These are phyloP conservation scores for Paxillus ammoniavirescens DNA, from an alignment of 768 basidiomycete genomes.

Conservation along the genomic window DNA sequence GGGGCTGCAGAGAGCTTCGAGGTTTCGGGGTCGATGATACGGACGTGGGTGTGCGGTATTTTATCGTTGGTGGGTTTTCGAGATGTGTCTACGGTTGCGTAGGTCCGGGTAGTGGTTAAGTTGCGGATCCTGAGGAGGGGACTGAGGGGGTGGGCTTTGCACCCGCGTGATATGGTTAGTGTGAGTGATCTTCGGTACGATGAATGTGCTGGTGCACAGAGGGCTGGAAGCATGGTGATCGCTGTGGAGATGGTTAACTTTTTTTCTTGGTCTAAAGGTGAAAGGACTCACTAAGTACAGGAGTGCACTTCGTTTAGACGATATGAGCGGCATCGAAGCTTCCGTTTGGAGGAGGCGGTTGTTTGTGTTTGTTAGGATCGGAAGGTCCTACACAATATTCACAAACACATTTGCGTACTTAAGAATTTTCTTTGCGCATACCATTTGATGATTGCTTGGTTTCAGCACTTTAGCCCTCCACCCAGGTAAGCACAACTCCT, in stretches of 20 bases:
- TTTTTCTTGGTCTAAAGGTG: too few species aligned
- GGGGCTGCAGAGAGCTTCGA: slow-evolving; percentile 35
- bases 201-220: slow-evolving; percentile 6
- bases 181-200: slow-evolving; percentile 1
- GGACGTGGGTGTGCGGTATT: slow-evolving; percentile 44
- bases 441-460: neutral
- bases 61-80: slow-evolving; percentile 32
- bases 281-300: slow-evolving; percentile 4
- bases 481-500: slow-evolving; percentile 15
- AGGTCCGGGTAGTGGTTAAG: neutral
- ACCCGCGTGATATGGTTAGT: neutral
- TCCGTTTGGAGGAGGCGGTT: slow-evolving; percentile 13
- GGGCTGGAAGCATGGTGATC: neutral
- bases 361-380: slow-evolving; percentile 26
- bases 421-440: neutral
- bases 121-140: neutral
- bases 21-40: slow-evolving; percentile 47
- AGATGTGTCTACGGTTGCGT: neutral
- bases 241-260: neutral
- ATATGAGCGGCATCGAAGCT: neutral
- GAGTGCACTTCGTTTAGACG: neutral
- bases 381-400: slow-evolving; percentile 23
- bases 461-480: neutral
- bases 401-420: slow-evolving; percentile 12
- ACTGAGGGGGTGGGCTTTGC: neutral